phyloP scores from a whole-genome alignment of 331 rosid species.

The Phaseolus coccineus region DNA sequence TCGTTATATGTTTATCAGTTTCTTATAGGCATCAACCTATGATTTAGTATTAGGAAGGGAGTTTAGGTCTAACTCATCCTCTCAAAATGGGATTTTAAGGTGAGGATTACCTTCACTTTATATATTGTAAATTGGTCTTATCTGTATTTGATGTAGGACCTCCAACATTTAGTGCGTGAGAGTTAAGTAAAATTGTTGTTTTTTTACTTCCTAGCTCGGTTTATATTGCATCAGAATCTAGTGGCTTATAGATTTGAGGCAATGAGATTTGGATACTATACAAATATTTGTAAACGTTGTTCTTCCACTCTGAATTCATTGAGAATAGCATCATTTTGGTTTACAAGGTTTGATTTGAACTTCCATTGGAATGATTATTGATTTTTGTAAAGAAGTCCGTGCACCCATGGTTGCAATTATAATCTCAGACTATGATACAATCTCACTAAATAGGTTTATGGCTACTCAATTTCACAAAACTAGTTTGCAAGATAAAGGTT shows the following conservation, averaged over 20 bases:
- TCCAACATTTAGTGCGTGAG: neutral
- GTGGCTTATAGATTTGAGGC: constrained; percentile 6
- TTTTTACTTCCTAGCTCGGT: constrained; percentile 16
- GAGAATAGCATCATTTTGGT: constrained; percentile 4
- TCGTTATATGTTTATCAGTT: neutral
- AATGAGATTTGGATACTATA: constrained; percentile 8
- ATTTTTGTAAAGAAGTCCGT: constrained; percentile 5
- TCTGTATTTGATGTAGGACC: too few species aligned
- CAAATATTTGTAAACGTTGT: constrained; percentile 23
- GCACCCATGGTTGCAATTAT: neutral
- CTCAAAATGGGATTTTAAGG: too few species aligned
- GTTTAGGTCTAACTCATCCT: too few species aligned
- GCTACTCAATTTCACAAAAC: too few species aligned
- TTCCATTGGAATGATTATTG: constrained; percentile 16
- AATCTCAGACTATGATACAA: too few species aligned
- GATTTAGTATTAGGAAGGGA: neutral
- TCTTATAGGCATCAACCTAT: neutral
- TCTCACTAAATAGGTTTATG: too few species aligned
- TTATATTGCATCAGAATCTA: constrained; percentile 23
- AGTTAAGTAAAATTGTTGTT: neutral
- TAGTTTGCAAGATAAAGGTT: too few species aligned
- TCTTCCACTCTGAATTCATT: neutral
- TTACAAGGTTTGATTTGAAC: constrained; percentile 24
- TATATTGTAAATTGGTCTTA: too few species aligned
- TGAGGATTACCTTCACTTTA: too few species aligned